Evolutionary conservation across 345 rosid species (phyloP).

Genomic region (Brassica nigra): DNA sequence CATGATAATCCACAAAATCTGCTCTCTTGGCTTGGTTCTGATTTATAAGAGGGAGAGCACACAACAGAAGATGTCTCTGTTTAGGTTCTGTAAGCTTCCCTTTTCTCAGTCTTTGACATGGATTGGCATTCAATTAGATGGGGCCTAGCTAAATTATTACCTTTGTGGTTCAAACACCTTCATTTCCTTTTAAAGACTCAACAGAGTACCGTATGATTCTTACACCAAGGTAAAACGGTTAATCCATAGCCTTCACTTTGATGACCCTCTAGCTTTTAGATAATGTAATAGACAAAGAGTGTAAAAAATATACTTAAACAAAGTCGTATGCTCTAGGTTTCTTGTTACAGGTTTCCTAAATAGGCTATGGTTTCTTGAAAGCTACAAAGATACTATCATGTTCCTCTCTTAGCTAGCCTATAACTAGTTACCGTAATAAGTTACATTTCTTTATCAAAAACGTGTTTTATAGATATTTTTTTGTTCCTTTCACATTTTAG

Average conservation of each 20-base stretch:
- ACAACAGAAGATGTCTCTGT: conserved; percentile 36
- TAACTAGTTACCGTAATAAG: conserved; percentile 33
- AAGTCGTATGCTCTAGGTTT: conserved; percentile 21
- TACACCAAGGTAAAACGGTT: conserved; percentile 9
- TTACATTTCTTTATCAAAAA: conserved; percentile 20
- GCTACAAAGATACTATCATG: neutral
- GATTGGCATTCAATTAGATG: conserved; percentile 42
- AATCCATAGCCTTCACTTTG: neutral
- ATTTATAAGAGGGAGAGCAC: conserved; percentile 41
- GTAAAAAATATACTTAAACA: too few species aligned
- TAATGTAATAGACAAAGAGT: too few species aligned
- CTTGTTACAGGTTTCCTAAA: conserved; percentile 7
- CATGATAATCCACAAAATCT: conserved; percentile 26
- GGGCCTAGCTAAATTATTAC: conserved; percentile 32
- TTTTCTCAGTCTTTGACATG: conserved; percentile 29
- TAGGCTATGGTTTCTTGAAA: conserved; percentile 5
- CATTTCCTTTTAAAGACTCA: conserved; percentile 35
- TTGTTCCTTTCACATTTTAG: conserved; percentile 20
- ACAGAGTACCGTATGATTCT: neutral
- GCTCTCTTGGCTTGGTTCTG: conserved; percentile 29
- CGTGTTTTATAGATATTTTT: conserved; percentile 11
- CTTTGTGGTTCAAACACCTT: conserved; percentile 38
- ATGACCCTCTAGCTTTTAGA: too few species aligned
- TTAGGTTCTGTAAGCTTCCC: conserved; percentile 31
- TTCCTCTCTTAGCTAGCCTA: neutral